These are phyloP conservation scores for Pythium grandisporangium DNA, from an alignment of 352 stramenopile species.

Conservation along the genomic window DNA sequence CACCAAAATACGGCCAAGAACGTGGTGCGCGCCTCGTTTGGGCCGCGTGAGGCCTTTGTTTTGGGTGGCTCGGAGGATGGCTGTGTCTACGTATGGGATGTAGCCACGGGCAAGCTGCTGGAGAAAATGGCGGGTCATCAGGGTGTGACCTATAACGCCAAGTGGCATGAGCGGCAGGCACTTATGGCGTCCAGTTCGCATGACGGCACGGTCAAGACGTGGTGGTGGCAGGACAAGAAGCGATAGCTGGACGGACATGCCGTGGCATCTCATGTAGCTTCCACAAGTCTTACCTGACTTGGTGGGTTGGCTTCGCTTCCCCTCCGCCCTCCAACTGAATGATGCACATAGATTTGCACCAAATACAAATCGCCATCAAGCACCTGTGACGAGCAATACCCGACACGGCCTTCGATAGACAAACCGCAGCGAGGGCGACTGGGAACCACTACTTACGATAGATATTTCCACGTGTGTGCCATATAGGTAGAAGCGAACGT, in stretches of 20 bases:
- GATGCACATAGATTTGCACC: no score
- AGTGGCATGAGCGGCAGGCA: constrained; percentile 82
- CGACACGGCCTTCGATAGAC: no score
- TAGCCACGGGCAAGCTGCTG: constrained; percentile 75
- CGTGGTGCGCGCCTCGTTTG: constrained; percentile 77
- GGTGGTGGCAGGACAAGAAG: constrained; percentile 79
- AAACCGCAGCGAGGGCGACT: no score
- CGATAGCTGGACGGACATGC: constrained; percentile 11
- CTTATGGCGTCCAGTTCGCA: constrained; percentile 80
- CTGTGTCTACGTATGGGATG: constrained; percentile 84
- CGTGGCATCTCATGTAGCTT: background rate
- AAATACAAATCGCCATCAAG: no score
- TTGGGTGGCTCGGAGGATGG: constrained; percentile 80
- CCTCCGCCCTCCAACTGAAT: no score
- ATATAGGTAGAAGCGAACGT: no score
- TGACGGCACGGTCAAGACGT: constrained; percentile 85
- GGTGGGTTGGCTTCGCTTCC: no score
- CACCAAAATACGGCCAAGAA: constrained; percentile 89
- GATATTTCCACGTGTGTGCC: no score
- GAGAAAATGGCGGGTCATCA: constrained; percentile 69
- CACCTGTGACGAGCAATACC: no score
- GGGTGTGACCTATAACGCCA: constrained; percentile 78
- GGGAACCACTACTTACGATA: no score
- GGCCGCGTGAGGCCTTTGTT: constrained; percentile 79
- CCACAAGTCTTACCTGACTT: no score